Percentiles rank a stretch among this genome's conserved stretches.
Evolutionary conservation across 495 filamentous ascomycete species (phyloP).

Genomic region (Diplogelasinospora grovesii): DNA sequence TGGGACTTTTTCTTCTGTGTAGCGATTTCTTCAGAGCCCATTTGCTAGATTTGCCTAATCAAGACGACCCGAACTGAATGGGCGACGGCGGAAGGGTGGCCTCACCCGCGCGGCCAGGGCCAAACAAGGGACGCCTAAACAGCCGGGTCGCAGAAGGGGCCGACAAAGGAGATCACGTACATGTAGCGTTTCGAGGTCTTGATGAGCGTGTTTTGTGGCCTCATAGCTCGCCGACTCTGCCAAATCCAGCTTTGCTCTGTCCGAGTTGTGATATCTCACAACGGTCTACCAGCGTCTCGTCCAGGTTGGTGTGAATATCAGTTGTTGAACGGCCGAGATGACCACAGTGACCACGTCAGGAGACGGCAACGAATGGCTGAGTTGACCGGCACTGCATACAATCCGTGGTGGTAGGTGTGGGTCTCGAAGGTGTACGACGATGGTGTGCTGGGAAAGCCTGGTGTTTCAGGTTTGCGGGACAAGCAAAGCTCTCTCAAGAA

Average conservation of each 20-base stretch:
- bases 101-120: conserved; percentile 18
- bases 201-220: conserved; percentile 2
- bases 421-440: too few relatives aligned
- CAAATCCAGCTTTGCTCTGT: too few relatives aligned
- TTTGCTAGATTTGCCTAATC: conserved; percentile 24
- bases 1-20: conserved; percentile 11
- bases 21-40: conserved; percentile 13
- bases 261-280: too few relatives aligned
- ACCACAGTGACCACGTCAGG: too few relatives aligned
- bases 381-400: too few relatives aligned
- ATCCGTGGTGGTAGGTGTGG: too few relatives aligned
- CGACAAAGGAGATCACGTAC: conserved; percentile 30
- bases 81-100: conserved; percentile 13
- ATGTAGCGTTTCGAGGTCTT: conserved; percentile 33
- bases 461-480: conserved; percentile 32
- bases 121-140: conserved; percentile 24
- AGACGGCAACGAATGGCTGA: too few relatives aligned
- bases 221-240: too few relatives aligned
- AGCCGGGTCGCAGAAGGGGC: conserved; percentile 26
- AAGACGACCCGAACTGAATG: conserved; percentile 16
- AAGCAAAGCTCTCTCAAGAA: conserved; percentile 9
- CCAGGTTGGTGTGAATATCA: too few relatives aligned
- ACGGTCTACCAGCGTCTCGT: too few relatives aligned
- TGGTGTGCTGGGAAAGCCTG: conserved; percentile 12
- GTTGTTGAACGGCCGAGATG: too few relatives aligned